Conservation (phyloP, 768 basidiomycete genomes). For the Holtermanniella nyarrowii region DNA sequence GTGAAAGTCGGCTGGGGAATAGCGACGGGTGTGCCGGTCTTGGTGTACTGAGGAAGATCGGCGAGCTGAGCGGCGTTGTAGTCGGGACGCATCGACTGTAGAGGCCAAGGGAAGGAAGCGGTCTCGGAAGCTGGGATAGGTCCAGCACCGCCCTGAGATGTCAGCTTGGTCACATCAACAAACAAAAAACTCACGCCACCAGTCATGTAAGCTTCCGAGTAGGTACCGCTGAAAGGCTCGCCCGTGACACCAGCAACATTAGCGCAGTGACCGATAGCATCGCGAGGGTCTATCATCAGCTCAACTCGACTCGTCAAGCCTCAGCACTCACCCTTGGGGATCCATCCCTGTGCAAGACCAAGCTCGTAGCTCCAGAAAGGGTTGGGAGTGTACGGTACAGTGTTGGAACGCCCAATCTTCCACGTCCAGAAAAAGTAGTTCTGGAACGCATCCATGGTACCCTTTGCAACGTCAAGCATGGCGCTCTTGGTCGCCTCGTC, state of each 20-base stretch:
- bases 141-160: constrained; percentile 22
- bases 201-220: constrained; percentile 29
- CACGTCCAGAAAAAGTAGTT: constrained; percentile 98
- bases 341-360: constrained; percentile 80
- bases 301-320: not conserved
- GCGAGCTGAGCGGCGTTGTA: constrained; percentile 42
- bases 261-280: constrained; percentile 26
- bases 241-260: constrained; percentile 12
- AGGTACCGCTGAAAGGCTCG: constrained; percentile 26
- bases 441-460: constrained; percentile 89
- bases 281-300: constrained; percentile 23
- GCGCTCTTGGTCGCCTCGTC: constrained; percentile 51
- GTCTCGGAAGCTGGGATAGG: constrained; percentile 44
- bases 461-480: constrained; percentile 60
- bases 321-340: constrained; percentile 50
- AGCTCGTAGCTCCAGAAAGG: constrained; percentile 88
- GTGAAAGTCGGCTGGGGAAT: constrained; percentile 53
- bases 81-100: constrained; percentile 46
- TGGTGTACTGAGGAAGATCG: constrained; percentile 55
- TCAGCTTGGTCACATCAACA: not conserved
- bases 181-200: constrained; percentile 18
- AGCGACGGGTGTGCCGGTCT: constrained; percentile 52
- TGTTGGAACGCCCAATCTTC: constrained; percentile 77
- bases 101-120: constrained; percentile 50
- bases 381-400: constrained; percentile 46